phyloP scores from a whole-genome alignment of 768 basidiomycete genomes.

The Cystoderma amianthinum region DNA sequence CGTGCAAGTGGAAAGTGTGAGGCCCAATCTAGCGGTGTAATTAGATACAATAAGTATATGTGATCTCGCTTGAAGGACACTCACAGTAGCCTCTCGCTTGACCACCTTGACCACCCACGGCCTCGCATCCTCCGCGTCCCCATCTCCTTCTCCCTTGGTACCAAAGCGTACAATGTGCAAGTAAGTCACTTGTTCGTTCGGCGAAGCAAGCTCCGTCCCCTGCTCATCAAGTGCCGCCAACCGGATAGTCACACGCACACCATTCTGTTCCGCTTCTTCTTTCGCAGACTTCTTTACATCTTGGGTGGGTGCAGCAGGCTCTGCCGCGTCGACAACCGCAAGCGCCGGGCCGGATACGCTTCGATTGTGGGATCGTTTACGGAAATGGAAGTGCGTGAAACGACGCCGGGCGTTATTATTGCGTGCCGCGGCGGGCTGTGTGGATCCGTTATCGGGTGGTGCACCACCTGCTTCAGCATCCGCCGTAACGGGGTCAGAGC shows the following conservation, averaged over 20 bases:
- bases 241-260: constrained; percentile 72
- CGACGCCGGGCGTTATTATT: constrained; percentile 34
- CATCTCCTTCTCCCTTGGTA: constrained; percentile 23
- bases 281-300: constrained; percentile 31
- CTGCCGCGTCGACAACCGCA: constrained; percentile 69
- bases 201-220: constrained; percentile 55
- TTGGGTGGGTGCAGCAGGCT: constrained; percentile 19
- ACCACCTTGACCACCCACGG: constrained; percentile 93
- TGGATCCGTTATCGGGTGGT: constrained; percentile 6
- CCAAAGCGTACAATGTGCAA: constrained; percentile 78
- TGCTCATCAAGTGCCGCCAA: constrained; percentile 78
- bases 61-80: constrained; percentile 15
- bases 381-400: constrained; percentile 65
- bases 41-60: constrained; percentile 1
- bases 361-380: constrained; percentile 43
- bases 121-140: constrained; percentile 49
- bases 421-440: constrained; percentile 7
- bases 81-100: constrained; percentile 80
- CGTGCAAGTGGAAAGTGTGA: constrained; percentile 92
- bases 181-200: constrained; percentile 87
- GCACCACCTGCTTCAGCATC: constrained; percentile 1
- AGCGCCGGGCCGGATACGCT: constrained; percentile 72
- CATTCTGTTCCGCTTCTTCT: constrained; percentile 43
- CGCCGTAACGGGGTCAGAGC: constrained; percentile 6
- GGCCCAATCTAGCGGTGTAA: constrained; percentile 71